phyloP scores from a whole-genome alignment of 1,284 basidiomycete genomes.

The Leccinum cinnamomeum region DNA sequence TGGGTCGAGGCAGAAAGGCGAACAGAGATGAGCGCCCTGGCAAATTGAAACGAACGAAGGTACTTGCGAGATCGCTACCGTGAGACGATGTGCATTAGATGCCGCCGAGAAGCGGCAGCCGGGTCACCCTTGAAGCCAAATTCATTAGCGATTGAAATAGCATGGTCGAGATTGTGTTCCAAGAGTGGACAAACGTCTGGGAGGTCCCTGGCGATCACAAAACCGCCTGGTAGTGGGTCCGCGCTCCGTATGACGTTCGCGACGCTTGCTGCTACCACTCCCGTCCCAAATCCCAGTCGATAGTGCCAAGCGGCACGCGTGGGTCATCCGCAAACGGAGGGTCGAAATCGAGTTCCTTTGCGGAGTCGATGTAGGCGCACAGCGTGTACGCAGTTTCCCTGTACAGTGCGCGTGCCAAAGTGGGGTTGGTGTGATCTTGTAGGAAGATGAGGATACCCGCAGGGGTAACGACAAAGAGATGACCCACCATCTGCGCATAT shows the following conservation, averaged over 20 bases:
- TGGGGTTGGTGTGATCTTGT: background rate
- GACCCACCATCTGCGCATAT: too few species aligned
- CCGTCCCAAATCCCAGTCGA: constrained; percentile 78
- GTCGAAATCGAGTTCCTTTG: constrained; percentile 48
- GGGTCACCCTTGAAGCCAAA: constrained; percentile 31
- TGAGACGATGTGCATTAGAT: constrained; percentile 60
- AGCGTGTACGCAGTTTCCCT: constrained; percentile 77
- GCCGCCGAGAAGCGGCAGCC: constrained; percentile 12
- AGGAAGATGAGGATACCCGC: background rate
- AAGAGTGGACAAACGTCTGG: constrained; percentile 67
- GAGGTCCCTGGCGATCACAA: constrained; percentile 60
- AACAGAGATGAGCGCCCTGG: background rate
- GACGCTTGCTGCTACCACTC: constrained; percentile 56
- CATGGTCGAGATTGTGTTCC: constrained; percentile 48
- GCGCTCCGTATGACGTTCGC: constrained; percentile 31
- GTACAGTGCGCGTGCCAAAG: constrained; percentile 2
- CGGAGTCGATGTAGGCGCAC: constrained; percentile 51
- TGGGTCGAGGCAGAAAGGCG: too few species aligned
- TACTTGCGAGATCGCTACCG: constrained; percentile 68
- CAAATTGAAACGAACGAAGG: background rate
- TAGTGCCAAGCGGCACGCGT: constrained; percentile 19
- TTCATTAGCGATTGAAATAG: constrained; percentile 38
- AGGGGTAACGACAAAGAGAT: too few species aligned
- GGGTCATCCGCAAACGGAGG: constrained; percentile 47
- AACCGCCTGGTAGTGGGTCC: constrained; percentile 20